phyloP scores from a whole-genome alignment of 768 basidiomycete genomes.

The Mycena belliarum region DNA sequence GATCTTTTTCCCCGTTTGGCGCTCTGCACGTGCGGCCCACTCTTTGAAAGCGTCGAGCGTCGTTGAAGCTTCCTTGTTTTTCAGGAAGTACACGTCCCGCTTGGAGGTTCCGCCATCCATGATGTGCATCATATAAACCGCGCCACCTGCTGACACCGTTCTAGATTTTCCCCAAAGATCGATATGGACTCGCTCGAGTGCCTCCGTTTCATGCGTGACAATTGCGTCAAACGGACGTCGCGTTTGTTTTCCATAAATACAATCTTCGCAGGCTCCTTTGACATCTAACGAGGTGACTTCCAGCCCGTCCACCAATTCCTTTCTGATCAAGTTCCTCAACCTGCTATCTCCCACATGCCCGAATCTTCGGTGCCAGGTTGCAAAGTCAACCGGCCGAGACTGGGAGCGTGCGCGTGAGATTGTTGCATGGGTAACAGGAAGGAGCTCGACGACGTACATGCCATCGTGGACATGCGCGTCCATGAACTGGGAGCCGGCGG shows the following conservation, averaged over 20 bases:
- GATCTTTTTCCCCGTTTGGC: background rate
- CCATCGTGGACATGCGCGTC: background rate
- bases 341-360: slow-evolving; percentile 1
- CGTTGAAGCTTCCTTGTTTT: background rate
- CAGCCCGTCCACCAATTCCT: background rate
- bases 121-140: background rate
- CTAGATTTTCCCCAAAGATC: background rate
- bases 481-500: background rate
- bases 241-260: background rate
- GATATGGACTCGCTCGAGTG: background rate
- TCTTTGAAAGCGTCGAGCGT: background rate
- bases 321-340: background rate
- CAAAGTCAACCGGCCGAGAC: background rate
- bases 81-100: background rate
- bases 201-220: background rate
- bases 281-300: background rate
- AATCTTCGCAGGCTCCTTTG: background rate
- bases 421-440: background rate
- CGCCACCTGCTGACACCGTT: background rate
- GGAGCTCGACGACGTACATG: background rate
- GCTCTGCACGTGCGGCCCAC: background rate
- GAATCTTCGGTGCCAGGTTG: background rate
- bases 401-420: background rate
- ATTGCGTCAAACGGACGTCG: background rate
- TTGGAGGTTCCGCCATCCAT: background rate